Base-by-base conservation (phyloP, 306 rosid genomes). In the Vigna radiata region DNA sequence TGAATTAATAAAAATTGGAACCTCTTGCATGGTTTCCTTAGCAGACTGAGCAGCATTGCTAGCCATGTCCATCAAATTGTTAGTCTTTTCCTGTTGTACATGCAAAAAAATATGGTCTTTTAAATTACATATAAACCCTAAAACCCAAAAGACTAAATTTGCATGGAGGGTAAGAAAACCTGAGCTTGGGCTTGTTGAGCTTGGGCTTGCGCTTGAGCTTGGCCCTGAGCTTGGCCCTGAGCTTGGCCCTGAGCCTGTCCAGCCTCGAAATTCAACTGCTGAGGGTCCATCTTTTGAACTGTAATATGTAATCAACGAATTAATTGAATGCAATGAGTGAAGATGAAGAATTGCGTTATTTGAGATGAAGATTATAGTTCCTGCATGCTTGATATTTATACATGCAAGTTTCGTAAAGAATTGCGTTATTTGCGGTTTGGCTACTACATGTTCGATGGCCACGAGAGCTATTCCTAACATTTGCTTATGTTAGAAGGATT, bases 161-260 rank as follows among this genome's bases (percentile, higher is more conserved):
- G 33, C 37, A 39, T 49, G 52, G 61, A 59, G 58, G 14, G 19
- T 48, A 23, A 61, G 37, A 53, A 68, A 81, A 29, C 93, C 90
- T 91, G 48, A 70, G 91, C 44, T 80, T 85, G 90, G 78, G 90
- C 62, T 67, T 87, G 33, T 29, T 29, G 78, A 76, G 88, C 89
- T 84, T 84, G 85, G 27, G 27, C 91, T 71, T 87, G 74, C 74
- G 89, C 87, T 86, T 85, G 85, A 13, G 92, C 96, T 29, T 29
- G 31, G 27, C 27, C 93, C 90, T 91, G 48, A 61, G 91, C 44
- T 80, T 85, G 90, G 76, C 91, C 62, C 59, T 87, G 78, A 77
- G 88, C 89, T 83, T 84, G 84, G 27, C 27, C 93, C 73, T 87
- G 74, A 78, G 91, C 89, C 87, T 85, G 85, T 18, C 92, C 94